Percentiles rank a stretch among this genome's conserved stretches.
phyloP scores from a whole-genome alignment of 164 flowering plant species.

The Berberis thunbergii region DNA sequence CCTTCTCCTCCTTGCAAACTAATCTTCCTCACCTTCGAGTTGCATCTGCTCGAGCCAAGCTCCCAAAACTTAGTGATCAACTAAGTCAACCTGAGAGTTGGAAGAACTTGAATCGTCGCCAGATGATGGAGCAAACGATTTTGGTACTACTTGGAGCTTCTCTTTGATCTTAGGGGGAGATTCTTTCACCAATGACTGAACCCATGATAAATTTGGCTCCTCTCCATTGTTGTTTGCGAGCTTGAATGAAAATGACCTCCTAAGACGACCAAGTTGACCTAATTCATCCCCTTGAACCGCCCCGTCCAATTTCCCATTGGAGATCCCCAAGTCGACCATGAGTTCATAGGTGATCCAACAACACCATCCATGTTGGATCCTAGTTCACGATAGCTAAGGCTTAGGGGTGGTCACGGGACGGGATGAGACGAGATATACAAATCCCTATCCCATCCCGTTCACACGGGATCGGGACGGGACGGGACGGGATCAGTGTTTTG shows the following conservation, averaged over 20 bases:
- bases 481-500: too few species aligned
- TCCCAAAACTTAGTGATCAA: slow-evolving; percentile 61
- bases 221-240: slow-evolving; percentile 43
- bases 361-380: slow-evolving; percentile 32
- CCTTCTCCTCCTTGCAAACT: too few species aligned
- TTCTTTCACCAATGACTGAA: slow-evolving; percentile 82
- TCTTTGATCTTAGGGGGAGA: slow-evolving; percentile 72
- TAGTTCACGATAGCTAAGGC: slow-evolving; percentile 61
- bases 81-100: slow-evolving; percentile 27
- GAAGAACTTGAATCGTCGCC: slow-evolving; percentile 21
- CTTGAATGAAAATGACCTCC: slow-evolving; percentile 68
- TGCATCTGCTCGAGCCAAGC: slow-evolving; percentile 92
- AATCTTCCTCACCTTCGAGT: slow-evolving; percentile 28
- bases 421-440: too few species aligned
- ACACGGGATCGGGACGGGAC: too few species aligned
- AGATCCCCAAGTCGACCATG: slow-evolving; percentile 71
- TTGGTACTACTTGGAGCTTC: slow-evolving; percentile 14
- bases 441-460: too few species aligned
- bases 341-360: slow-evolving; percentile 45
- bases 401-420: too few species aligned
- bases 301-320: slow-evolving; percentile 65
- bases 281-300: slow-evolving; percentile 46
- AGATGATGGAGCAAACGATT: slow-evolving; percentile 12
- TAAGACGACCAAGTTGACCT: slow-evolving; percentile 18
- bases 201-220: slow-evolving; percentile 96